Base-by-base conservation (phyloP, 1,139 yeast species). In the Taiozyma sp. region DNA sequence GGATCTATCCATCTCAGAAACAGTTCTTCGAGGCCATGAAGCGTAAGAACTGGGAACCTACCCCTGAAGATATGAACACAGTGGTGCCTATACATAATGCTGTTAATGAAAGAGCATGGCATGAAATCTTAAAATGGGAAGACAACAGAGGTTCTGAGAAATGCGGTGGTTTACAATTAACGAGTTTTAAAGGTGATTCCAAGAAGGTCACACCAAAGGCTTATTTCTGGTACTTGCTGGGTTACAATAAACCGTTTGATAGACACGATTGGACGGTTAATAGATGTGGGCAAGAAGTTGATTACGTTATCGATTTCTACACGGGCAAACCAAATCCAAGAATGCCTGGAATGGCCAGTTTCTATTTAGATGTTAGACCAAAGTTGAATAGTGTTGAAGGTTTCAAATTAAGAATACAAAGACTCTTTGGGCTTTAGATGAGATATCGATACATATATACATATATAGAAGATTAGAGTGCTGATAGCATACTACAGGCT, bases 1-100 rank as follows among this genome's bases (percentile, higher is more conserved):
- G 99, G 99, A 78, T 93, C 2, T 93, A 93, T 64, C 99, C 99
- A 10, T 87, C 96, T 2, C 96, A 93, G 66, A 88, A 88, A 66
- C 98, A 91, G 71, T 93, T 93, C 64, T 93, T 75, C 66, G 95
- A 88, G 55, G 97, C 98, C 14, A 93, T 93, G 98, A 75, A 79
- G 59, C 80, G 98, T 54, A 93, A 93, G 64, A 80, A 87, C 54
- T 89, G 96, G 91, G 77, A 83, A 50, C 97, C 98, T 2, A 72
- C 80, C 16, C 86, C 88, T 1, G 68, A 71, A 9, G 98, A 91
- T 64, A 93, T 93, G 98, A 74, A 81, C 57, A 80, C 95, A 0
- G 89, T 93, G 40, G 96, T 93, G 3, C 98, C 98, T 1, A 85
- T 93, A 45, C 99, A 93, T 66, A 93, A 93, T 64, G 81, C 88